Percentiles rank a stretch among this genome's conserved stretches.
phyloP scores from a whole-genome alignment of 140 eudicot species.

The Bidens hawaiensis region DNA sequence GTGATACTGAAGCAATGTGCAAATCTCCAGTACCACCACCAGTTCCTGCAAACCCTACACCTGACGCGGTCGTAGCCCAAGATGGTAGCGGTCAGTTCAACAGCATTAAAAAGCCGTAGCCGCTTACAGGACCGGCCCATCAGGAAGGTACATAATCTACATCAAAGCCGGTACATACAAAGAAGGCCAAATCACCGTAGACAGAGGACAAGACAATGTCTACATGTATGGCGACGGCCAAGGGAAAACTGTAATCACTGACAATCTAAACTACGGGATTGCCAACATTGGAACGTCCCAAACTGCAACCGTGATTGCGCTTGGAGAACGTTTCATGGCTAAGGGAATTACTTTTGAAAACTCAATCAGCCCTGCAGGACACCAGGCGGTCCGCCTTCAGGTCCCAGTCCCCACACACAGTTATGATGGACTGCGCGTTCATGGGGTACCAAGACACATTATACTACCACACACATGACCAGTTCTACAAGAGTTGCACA shows the following conservation, averaged over 20 bases:
- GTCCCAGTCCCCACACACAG: conserved; percentile 45
- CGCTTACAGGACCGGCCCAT: conserved; percentile 36
- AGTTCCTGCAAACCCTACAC: conserved; percentile 23
- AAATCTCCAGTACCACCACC: conserved; percentile 27
- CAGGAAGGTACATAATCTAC: conserved; percentile 41
- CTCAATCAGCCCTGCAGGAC: conserved; percentile 51
- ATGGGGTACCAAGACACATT: conserved; percentile 66
- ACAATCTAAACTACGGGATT: conserved; percentile 26
- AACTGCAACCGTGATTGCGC: conserved; percentile 50
- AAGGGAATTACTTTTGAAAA: conserved; percentile 47
- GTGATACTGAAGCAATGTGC: conserved; percentile 14
- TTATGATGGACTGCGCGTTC: conserved; percentile 45
- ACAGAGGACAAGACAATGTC: conserved; percentile 32
- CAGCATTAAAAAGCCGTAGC: conserved; percentile 46
- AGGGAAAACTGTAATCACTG: conserved; percentile 51
- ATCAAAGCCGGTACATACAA: conserved; percentile 48
- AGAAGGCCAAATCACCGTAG: conserved; percentile 35
- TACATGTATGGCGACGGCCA: conserved; percentile 70
- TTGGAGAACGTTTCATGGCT: conserved; percentile 56
- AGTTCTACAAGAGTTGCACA: conserved; percentile 56
- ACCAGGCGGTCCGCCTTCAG: conserved; percentile 69
- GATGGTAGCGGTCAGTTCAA: conserved; percentile 63
- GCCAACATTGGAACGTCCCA: conserved; percentile 37
- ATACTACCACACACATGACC: conserved; percentile 53
- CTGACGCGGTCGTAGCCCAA: conserved; percentile 56